Evolutionary conservation across 2,329 filamentous ascomycete species (phyloP).

Genomic region (Fusarium coffeatum): DNA sequence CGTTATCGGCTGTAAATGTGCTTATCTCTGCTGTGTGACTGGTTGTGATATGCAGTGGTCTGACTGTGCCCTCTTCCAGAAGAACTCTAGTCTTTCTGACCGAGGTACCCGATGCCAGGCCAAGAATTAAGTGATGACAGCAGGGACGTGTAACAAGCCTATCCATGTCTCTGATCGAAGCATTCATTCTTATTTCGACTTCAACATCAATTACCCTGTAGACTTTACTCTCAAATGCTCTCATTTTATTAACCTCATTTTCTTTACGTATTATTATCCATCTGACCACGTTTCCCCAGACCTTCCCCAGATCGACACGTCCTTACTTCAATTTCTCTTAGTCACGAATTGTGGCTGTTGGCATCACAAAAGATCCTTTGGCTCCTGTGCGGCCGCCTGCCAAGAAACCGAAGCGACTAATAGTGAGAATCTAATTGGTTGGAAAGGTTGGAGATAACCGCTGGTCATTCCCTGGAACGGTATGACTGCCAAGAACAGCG

Average conservation of each 20-base stretch:
- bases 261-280: not conserved
- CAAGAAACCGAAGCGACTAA: not conserved
- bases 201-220: not conserved
- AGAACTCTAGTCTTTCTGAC: not conserved
- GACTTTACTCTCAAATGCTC: fast-evolving
- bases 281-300: constrained; percentile 5
- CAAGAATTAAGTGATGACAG: constrained; percentile 24
- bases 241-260: not conserved
- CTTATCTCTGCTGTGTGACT: constrained; percentile 8
- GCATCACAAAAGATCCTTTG: not conserved
- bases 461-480: constrained; percentile 23
- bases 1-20: constrained; percentile 25
- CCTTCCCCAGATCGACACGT: constrained; percentile 23
- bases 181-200: constrained; percentile 11
- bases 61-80: constrained; percentile 30
- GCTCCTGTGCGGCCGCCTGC: constrained; percentile 13
- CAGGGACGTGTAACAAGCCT: not conserved
- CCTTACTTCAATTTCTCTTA: constrained; percentile 16
- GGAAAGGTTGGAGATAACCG: constrained; percentile 15
- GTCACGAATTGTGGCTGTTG: constrained; percentile 24
- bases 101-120: not conserved
- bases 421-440: constrained; percentile 1
- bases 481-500: constrained; percentile 23
- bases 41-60: constrained; percentile 2
- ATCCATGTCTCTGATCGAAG: constrained; percentile 11